A percentile compares a stretch with the other conserved stretches of the same genome.
phyloP scores from a whole-genome alignment of 1,284 basidiomycete genomes.

The Cerrena zonata region DNA sequence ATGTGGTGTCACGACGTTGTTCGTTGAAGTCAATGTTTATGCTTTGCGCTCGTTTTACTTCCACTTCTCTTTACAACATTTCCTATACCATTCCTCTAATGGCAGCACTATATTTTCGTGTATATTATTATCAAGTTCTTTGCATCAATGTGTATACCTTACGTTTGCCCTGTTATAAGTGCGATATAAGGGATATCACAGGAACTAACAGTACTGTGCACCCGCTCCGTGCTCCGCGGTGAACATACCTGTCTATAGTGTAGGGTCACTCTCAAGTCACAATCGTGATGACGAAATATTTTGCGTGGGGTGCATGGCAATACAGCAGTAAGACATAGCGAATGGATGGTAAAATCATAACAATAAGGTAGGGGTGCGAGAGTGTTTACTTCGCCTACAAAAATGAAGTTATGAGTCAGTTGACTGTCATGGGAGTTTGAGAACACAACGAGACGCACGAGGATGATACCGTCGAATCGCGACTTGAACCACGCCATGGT shows the following conservation, averaged over 20 bases:
- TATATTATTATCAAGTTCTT: background rate
- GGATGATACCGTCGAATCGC: conserved; percentile 94
- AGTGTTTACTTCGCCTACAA: background rate
- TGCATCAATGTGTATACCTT: background rate
- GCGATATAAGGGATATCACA: too few species aligned
- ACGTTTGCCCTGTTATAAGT: too few species aligned
- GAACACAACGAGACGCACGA: conserved; percentile 49
- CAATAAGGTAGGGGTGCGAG: background rate
- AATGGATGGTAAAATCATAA: background rate
- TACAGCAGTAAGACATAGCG: conserved; percentile 1
- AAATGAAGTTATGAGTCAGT: background rate
- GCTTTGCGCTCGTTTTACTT: too few species aligned
- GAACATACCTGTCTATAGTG: too few species aligned
- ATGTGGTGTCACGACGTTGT: background rate
- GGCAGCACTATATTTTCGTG: background rate
- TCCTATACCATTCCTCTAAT: too few species aligned
- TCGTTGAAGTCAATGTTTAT: too few species aligned
- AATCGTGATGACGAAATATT: background rate
- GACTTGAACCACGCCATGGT: conserved; percentile 99
- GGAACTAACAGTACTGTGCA: too few species aligned
- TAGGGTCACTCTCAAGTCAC: background rate
- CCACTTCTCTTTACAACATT: too few species aligned
- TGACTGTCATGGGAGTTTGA: background rate
- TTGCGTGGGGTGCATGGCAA: background rate
- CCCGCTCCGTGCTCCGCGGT: too few species aligned